phyloP scores from a whole-genome alignment of 331 rosid genomes.

The Quercus tomentella region DNA sequence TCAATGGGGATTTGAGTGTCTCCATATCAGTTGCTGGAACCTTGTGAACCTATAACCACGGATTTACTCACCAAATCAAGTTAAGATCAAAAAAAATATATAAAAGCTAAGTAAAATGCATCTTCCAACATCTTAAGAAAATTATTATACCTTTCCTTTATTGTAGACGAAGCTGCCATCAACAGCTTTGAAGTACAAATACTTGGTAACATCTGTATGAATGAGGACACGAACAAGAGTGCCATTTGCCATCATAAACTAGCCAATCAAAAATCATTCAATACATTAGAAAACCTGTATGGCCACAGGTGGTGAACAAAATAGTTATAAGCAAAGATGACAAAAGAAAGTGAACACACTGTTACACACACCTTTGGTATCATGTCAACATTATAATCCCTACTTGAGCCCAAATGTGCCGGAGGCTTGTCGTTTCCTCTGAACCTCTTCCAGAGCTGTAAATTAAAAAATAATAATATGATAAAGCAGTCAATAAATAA shows the following conservation, averaged over 20 bases:
- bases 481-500: not conserved
- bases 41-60: slow-evolving; percentile 57
- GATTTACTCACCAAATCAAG: slow-evolving; percentile 12
- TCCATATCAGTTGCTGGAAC: slow-evolving; percentile 82
- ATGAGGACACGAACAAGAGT: slow-evolving; percentile 91
- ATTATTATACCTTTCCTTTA: slow-evolving; percentile 5
- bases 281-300: not conserved
- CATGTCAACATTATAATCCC: slow-evolving; percentile 97
- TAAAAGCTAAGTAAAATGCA: not conserved
- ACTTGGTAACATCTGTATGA: slow-evolving; percentile 95
- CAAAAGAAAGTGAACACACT: not conserved
- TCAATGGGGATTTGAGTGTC: slow-evolving; percentile 75
- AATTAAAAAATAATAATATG: not conserved
- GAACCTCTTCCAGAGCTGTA: slow-evolving; percentile 94
- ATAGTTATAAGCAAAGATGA: not conserved
- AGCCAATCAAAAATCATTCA: not conserved
- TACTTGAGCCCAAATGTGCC: slow-evolving; percentile 80
- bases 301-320: not conserved
- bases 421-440: slow-evolving; percentile 86
- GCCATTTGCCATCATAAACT: slow-evolving; percentile 99
- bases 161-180: slow-evolving; percentile 42
- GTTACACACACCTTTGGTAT: slow-evolving; percentile 66
- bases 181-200: slow-evolving; percentile 90
- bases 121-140: not conserved
- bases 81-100: not conserved